Base-by-base conservation (phyloP, 129 eudicot species). In the Helianthus tuberosus region DNA sequence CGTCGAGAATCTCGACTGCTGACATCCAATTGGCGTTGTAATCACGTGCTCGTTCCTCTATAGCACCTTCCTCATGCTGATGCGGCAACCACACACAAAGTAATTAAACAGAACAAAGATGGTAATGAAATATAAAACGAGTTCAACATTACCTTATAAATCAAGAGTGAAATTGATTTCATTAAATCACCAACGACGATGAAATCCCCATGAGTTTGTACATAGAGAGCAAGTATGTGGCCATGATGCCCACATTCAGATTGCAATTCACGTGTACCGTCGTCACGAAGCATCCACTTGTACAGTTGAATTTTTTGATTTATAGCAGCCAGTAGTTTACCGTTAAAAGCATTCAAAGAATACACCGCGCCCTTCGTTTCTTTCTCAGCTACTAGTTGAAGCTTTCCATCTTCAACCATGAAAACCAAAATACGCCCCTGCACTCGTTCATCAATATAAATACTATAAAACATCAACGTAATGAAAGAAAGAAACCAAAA, bases 1-100 rank as follows among this genome's bases (percentile, higher is more conserved):
- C 98, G 60, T 93, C 96, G 0, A 93, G 88, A 58, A 90, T 90
- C 83, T 93, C 98, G 4, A 93, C 97, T 3, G 97, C 98, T 57
- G 98, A 86, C 97, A 93, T 93, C 98, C 98, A 93, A 39, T 90
- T 90, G 5, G 98, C 97, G 67, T 90, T 93, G 83, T 93, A 93
- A 71, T 93, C 98, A 16, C 98, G 93, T 7, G 98, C 98, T 25
- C 98, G 93, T 82, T 93, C 98, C 84, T 93, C 98, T 12, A 93
- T 90, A 46, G 97, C 97, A 69, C 98, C 97, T 78, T 93, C 98
- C 78, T 93, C 98, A 6, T 93, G 98, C 97, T 93, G 83, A 55
- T 53, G 7, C 20, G 8, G 4, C 53, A 69, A 36, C 44, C 49
- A 5, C 78, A 57, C 7, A 15, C 13, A 35, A 13, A 1, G 0